These are phyloP conservation scores for Podospora tetraspora DNA, from an alignment of 495 filamentous ascomycete genomes.

Conservation along the genomic window DNA sequence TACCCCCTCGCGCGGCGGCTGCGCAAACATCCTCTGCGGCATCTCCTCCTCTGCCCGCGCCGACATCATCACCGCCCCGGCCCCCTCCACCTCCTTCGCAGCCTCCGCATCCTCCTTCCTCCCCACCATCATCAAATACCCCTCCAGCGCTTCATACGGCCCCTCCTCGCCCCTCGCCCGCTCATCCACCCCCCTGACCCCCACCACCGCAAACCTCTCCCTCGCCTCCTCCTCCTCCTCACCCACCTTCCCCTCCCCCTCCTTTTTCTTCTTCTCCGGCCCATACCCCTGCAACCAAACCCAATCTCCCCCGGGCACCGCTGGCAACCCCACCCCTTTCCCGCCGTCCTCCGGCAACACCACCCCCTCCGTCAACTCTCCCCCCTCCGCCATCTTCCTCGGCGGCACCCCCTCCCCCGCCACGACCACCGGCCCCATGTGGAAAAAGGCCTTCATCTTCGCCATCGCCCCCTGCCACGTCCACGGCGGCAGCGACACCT, in stretches of 20 bases:
- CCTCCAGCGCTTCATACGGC: slow-evolving; percentile 43
- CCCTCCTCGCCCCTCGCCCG: slow-evolving; percentile 28
- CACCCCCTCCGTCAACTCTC: neutral
- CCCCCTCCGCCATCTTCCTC: neutral
- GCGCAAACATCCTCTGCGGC: too few relatives aligned
- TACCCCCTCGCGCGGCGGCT: too few relatives aligned
- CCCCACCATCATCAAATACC: slow-evolving; percentile 29
- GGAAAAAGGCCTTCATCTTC: slow-evolving; percentile 46
- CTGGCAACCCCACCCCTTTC: neutral
- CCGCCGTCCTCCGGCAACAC: neutral
- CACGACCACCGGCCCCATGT: slow-evolving; percentile 35
- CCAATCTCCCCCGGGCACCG: neutral
- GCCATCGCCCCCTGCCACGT: slow-evolving; percentile 38
- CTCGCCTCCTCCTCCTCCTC: neutral
- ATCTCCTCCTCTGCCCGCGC: too few relatives aligned
- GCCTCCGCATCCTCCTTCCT: too few relatives aligned
- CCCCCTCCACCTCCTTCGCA: too few relatives aligned
- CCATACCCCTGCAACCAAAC: slow-evolving; percentile 3
- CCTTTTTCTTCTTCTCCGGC: neutral
- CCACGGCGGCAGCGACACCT: slow-evolving; percentile 39
- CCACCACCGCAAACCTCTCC: neutral
- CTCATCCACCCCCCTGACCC: slow-evolving; percentile 7
- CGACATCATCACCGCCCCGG: too few relatives aligned
- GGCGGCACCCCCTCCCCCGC: slow-evolving; percentile 8
- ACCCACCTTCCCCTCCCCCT: neutral